These are phyloP conservation scores for Scleroderma citrinum DNA, from an alignment of 768 basidiomycete genomes.

Conservation along the genomic window DNA sequence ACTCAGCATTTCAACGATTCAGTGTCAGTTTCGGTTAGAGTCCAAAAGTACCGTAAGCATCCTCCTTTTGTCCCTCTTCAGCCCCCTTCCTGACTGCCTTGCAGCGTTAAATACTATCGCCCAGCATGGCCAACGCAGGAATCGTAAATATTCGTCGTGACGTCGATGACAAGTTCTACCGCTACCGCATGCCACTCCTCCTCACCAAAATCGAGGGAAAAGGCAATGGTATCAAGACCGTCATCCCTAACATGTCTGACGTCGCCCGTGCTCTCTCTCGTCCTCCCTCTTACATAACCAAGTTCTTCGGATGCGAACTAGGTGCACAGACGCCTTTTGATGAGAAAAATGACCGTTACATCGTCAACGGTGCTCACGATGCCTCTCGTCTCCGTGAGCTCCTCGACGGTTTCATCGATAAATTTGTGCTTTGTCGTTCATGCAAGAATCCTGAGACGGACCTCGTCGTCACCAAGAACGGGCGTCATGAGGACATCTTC, in stretches of 20 bases:
- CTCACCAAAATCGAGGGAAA: slow-evolving; percentile 97
- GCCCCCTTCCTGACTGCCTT: neutral
- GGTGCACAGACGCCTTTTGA: slow-evolving; percentile 97
- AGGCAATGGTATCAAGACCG: slow-evolving; percentile 99
- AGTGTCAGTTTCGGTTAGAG: slow-evolving; percentile 48
- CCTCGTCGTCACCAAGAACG: slow-evolving; percentile 80
- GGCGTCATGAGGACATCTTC: slow-evolving; percentile 77
- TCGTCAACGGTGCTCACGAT: slow-evolving; percentile 96
- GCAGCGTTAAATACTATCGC: slow-evolving; percentile 55
- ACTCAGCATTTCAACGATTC: slow-evolving; percentile 65
- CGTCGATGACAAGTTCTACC: slow-evolving; percentile 96
- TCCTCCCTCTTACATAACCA: slow-evolving; percentile 94
- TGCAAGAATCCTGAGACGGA: slow-evolving; percentile 99
- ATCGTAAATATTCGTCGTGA: slow-evolving; percentile 92
- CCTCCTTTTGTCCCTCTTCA: slow-evolving; percentile 1
- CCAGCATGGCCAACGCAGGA: slow-evolving; percentile 79
- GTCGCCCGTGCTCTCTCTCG: slow-evolving; percentile 92
- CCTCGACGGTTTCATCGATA: slow-evolving; percentile 95
- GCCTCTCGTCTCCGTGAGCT: slow-evolving; percentile 89
- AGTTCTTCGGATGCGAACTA: slow-evolving; percentile 98
- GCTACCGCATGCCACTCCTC: slow-evolving; percentile 95
- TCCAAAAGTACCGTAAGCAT: slow-evolving; percentile 48
- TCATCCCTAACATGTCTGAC: slow-evolving; percentile 97
- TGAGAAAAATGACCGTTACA: slow-evolving; percentile 95
- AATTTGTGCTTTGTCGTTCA: slow-evolving; percentile 92